A percentile compares a stretch with the other conserved stretches of the same genome.
These are phyloP conservation scores for Schizonepeta tenuifolia DNA, from an alignment of 257 asterid genomes.

Conservation along the genomic window DNA sequence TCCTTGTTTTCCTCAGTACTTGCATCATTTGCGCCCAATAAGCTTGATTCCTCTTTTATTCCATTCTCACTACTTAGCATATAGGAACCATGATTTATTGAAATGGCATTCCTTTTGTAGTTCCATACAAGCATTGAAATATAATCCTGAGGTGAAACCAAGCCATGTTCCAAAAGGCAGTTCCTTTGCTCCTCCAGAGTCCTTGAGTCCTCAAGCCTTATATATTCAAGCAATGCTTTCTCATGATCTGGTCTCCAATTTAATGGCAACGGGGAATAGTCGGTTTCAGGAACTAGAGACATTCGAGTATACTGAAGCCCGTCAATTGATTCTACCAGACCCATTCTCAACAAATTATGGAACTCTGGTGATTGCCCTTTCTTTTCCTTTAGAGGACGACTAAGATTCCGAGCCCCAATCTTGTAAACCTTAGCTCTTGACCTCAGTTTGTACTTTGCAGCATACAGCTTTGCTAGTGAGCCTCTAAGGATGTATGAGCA, in stretches of 20 bases:
- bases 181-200: constrained; percentile 76
- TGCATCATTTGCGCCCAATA: constrained; percentile 50
- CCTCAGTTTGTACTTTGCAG: constrained; percentile 94
- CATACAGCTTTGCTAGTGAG: constrained; percentile 97
- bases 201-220: constrained; percentile 66
- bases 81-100: constrained; percentile 54
- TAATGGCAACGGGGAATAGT: constrained; percentile 81
- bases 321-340: constrained; percentile 91
- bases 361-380: constrained; percentile 95
- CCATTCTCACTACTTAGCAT: constrained; percentile 35
- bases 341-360: constrained; percentile 91
- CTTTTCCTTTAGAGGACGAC: constrained; percentile 91
- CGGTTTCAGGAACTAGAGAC: constrained; percentile 98
- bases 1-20: constrained; percentile 57
- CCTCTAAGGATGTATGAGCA: constrained; percentile 94
- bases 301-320: constrained; percentile 90
- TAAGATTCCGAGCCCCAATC: constrained; percentile 78
- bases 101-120: constrained; percentile 74
- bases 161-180: constrained; percentile 76
- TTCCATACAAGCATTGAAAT: constrained; percentile 97
- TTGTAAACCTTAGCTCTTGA: constrained; percentile 96
- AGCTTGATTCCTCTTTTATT: constrained; percentile 38
- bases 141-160: constrained; percentile 93
- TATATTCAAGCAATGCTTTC: constrained; percentile 82
- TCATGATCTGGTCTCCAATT: constrained; percentile 96